Conservation (phyloP, 768 basidiomycete species). For the Termitomyces bulborhizus region DNA sequence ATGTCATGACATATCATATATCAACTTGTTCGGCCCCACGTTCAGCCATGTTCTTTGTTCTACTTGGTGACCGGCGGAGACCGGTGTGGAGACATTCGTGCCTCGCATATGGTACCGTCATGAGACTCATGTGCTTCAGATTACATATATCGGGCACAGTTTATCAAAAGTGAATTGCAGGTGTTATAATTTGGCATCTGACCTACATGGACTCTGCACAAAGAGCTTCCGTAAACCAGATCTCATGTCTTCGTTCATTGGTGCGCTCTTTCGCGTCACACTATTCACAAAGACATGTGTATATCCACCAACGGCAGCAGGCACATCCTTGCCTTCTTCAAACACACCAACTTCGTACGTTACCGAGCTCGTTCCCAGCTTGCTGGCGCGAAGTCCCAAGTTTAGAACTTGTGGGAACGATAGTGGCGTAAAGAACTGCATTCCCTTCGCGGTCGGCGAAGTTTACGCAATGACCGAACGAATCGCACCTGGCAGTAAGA, state of each 20-base stretch:
- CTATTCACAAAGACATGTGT: conserved; percentile 82
- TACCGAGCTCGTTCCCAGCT: conserved; percentile 70
- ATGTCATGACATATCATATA: conserved; percentile 1
- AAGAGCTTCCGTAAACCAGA: conserved; percentile 41
- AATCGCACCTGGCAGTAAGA: conserved; percentile 60
- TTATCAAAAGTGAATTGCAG: background rate
- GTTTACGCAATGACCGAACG: background rate
- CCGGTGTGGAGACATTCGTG: background rate
- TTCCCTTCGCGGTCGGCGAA: background rate
- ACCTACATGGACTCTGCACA: conserved; percentile 14
- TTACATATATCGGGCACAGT: no score
- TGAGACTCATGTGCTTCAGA: background rate
- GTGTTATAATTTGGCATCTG: conserved; percentile 10
- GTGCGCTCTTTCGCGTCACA: conserved; percentile 46
- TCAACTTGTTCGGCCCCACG: no score
- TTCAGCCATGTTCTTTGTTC: no score
- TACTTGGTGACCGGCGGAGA: background rate
- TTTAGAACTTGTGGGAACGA: conserved; percentile 70
- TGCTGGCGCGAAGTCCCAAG: conserved; percentile 62
- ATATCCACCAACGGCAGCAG: conserved; percentile 52
- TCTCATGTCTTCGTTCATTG: conserved; percentile 36
- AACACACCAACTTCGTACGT: conserved; percentile 80
- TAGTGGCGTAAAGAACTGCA: conserved; percentile 65
- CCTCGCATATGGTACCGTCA: background rate
- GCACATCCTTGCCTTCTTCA: conserved; percentile 32